Percentiles rank a stretch among this genome's conserved stretches.
phyloP scores from a whole-genome alignment of 108 stramenopile species.

The Cyclotella choctawhatcheeana region DNA sequence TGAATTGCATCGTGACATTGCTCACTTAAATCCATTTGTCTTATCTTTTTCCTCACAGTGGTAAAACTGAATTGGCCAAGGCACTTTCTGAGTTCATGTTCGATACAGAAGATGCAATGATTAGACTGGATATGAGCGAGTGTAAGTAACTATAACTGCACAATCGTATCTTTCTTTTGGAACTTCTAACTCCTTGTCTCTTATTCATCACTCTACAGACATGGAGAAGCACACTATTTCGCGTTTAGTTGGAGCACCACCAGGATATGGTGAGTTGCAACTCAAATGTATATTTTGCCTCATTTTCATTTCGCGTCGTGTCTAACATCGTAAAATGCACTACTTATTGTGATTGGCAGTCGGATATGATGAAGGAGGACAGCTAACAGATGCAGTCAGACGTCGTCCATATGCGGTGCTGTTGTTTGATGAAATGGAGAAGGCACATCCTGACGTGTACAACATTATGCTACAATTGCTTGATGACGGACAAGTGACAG shows the following conservation, averaged over 20 bases:
- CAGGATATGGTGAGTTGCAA: slow-evolving; percentile 58
- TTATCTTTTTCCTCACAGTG: slow-evolving; percentile 34
- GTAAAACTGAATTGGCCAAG: slow-evolving; percentile 96
- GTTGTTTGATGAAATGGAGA: slow-evolving; percentile 99
- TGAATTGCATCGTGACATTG: neutral
- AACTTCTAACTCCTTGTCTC: neutral
- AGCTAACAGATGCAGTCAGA: slow-evolving; percentile 98
- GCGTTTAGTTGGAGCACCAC: slow-evolving; percentile 94
- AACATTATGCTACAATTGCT: slow-evolving; percentile 97
- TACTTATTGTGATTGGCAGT: too few species aligned
- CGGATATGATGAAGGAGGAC: slow-evolving; percentile 98
- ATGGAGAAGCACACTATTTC: slow-evolving; percentile 94
- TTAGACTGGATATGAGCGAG: slow-evolving; percentile 98
- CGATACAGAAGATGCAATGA: slow-evolving; percentile 88
- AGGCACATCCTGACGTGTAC: slow-evolving; percentile 98
- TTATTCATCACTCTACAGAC: slow-evolving; percentile 1
- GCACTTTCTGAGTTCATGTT: slow-evolving; percentile 93
- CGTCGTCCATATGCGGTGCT: slow-evolving; percentile 96
- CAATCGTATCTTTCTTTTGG: neutral
- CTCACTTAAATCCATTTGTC: neutral
- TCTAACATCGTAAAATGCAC: too few species aligned
- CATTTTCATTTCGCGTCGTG: neutral
- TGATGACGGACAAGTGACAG: slow-evolving; percentile 98
- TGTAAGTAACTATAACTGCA: slow-evolving; percentile 40
- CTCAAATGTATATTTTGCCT: neutral